A percentile compares a stretch with the other conserved stretches of the same genome.
These are phyloP conservation scores for Venturia asperata DNA, from an alignment of 2,329 filamentous ascomycete genomes.

Conservation along the genomic window DNA sequence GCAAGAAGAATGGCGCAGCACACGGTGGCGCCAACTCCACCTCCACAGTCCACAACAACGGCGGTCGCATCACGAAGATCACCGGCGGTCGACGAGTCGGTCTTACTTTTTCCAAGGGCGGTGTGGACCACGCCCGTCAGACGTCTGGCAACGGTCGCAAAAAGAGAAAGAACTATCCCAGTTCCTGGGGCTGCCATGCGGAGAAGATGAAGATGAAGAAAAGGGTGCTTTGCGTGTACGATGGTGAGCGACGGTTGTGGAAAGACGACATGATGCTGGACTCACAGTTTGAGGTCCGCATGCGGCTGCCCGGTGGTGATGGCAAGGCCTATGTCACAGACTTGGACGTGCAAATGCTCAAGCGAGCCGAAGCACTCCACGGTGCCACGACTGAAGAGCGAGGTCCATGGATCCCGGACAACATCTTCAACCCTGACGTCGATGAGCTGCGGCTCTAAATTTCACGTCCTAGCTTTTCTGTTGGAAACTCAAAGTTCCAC, in stretches of 20 bases:
- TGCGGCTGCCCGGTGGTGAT: constrained; percentile 60
- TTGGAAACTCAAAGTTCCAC: not conserved
- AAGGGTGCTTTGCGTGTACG: constrained; percentile 86
- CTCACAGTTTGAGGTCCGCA: constrained; percentile 85
- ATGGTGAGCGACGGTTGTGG: constrained; percentile 78
- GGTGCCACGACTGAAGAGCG: constrained; percentile 78
- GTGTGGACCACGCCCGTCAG: constrained; percentile 42
- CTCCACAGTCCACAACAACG: constrained; percentile 30
- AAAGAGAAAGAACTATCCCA: constrained; percentile 87
- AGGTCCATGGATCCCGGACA: constrained; percentile 72
- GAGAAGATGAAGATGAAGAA: constrained; percentile 99
- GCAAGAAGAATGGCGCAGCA: constrained; percentile 28
- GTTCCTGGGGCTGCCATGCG: constrained; percentile 85
- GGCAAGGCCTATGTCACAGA: constrained; percentile 73
- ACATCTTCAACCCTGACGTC: constrained; percentile 37
- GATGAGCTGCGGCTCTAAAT: constrained; percentile 1
- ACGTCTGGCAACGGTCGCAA: constrained; percentile 60
- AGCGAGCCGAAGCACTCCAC: constrained; percentile 77
- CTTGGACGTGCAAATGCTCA: constrained; percentile 82
- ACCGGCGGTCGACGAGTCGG: constrained; percentile 49
- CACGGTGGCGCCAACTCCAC: constrained; percentile 31
- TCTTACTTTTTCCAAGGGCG: constrained; percentile 70
- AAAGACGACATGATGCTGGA: constrained; percentile 99
- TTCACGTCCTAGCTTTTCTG: not conserved
- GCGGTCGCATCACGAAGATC: constrained; percentile 32